Evolutionary conservation across 208 protist genomes (phyloP).

Genomic region (Acanthamoeba triangularis): DNA sequence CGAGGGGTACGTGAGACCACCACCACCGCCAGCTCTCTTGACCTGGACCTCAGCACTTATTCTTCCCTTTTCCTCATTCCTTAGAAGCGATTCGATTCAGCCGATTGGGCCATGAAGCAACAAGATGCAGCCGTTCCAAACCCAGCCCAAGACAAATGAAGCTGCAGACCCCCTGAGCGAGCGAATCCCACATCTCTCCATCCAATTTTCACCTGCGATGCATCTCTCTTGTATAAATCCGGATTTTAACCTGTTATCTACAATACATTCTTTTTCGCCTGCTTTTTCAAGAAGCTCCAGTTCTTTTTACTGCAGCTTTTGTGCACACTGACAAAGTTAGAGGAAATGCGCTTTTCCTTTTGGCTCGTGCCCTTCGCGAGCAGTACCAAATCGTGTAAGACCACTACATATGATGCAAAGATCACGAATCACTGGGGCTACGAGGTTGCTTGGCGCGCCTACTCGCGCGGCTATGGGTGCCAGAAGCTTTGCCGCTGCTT

Average conservation of each 20-base stretch:
- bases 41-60: background rate
- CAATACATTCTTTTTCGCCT: too few relatives aligned
- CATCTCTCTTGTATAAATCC: background rate
- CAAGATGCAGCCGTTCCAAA: background rate
- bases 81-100: slow-evolving; percentile 51
- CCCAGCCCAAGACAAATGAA: background rate
- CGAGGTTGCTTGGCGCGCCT: background rate
- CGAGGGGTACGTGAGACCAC: slow-evolving; percentile 25
- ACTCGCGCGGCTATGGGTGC: background rate
- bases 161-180: background rate
- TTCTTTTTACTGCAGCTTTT: background rate
- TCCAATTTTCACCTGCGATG: too few relatives aligned
- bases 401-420: background rate
- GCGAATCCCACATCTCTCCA: background rate
- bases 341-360: too few relatives aligned
- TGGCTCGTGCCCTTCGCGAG: too few relatives aligned
- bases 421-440: background rate
- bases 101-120: slow-evolving; percentile 44
- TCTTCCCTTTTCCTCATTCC: background rate
- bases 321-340: background rate
- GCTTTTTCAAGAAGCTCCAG: background rate
- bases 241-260: background rate
- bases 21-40: background rate
- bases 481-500: background rate
- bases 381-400: too few relatives aligned